Base-by-base conservation (phyloP, 2,329 filamentous ascomycete genomes). In the Fusarium sp. region DNA sequence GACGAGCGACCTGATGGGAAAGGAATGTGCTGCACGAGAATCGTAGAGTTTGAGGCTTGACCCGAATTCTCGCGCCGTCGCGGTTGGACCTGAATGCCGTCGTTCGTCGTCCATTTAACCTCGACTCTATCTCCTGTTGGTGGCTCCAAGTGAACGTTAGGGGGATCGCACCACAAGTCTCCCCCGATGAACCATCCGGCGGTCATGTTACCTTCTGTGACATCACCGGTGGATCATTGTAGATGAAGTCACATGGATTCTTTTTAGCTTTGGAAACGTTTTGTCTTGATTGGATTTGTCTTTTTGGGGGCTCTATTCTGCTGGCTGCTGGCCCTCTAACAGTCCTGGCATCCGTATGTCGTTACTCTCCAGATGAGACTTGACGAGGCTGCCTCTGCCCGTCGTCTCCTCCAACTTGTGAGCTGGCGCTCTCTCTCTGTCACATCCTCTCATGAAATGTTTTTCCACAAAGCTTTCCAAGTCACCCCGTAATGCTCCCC, bases 1-100 rank as follows among this genome's bases (percentile, higher is more conserved):
- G 41, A 43, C 10, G 30, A 41, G 9, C 30, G 27, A 58, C 18
- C 32, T 34, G 43, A 68, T 63, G 45, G n/a, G 56, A 73, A 62
- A 68, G 70, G 73, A 75, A 75, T 75, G 72, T 68, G 60, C 63
- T 57, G 32, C 66, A 58, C 39, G 50, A 54, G 11, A n/a, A 18
- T 50, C 11, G 25, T 63, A 65, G 39, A 32, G 56, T 67, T 57
- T 58, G 50, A 64, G 59, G 54, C 41, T 57, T 66, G 20, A 16
- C 45, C 56, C 52, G 45, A 75, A 67, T 66, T 43, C 72, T 48
- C 66, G 67, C 50, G 39, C 34, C 20, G 35, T 70, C 52, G 35
- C 63, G 30, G 54, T 58, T 32, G 39, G 43, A 41, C 35, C 41
- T 66, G 37, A 6, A 14, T 25, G 59, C 32, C 37, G 25, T 27